Evolutionary conservation across 805 yeast species (phyloP).

Genomic region (Myxozyma sirexii): DNA sequence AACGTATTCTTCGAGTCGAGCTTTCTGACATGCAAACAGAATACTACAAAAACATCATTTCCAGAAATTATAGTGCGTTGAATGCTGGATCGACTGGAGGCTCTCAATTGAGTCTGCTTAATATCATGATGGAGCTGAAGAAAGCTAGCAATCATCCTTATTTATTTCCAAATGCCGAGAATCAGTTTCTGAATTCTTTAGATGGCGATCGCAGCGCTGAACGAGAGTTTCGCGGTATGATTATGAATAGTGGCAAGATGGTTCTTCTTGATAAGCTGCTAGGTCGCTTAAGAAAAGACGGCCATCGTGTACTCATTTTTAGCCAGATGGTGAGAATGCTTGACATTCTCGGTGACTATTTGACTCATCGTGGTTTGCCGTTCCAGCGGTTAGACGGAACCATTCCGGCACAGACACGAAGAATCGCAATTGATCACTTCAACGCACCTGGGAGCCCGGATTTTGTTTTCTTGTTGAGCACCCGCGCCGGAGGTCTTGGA

Average conservation of each 20-base stretch:
- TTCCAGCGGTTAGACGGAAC: constrained; percentile 98
- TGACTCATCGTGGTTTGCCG: constrained; percentile 80
- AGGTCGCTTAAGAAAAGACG: constrained; percentile 83
- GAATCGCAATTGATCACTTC: constrained; percentile 94
- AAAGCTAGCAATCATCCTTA: constrained; percentile 98
- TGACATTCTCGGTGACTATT: constrained; percentile 91
- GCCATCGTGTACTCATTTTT: constrained; percentile 92
- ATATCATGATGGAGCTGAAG: constrained; percentile 92
- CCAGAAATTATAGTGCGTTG: constrained; percentile 88
- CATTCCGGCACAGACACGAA: constrained; percentile 87
- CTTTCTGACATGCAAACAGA: constrained; percentile 93
- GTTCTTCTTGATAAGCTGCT: constrained; percentile 88
- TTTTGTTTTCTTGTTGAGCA: constrained; percentile 83
- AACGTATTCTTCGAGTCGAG: constrained; percentile 92
- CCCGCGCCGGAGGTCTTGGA: constrained; percentile 99
- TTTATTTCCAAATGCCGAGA: constrained; percentile 90
- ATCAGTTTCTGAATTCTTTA: constrained; percentile 54
- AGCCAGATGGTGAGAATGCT: constrained; percentile 97
- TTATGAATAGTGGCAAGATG: constrained; percentile 99
- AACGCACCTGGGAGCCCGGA: constrained; percentile 92
- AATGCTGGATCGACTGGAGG: constrained; percentile 78
- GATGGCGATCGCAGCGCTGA: constrained; percentile 57
- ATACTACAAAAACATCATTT: constrained; percentile 89
- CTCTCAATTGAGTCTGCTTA: constrained; percentile 80
- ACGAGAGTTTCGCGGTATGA: constrained; percentile 75